A percentile compares a stretch with the other conserved stretches of the same genome.
These are phyloP conservation scores for Epichloe bromicola DNA, from an alignment of 2,329 filamentous ascomycete species.

Conservation along the genomic window DNA sequence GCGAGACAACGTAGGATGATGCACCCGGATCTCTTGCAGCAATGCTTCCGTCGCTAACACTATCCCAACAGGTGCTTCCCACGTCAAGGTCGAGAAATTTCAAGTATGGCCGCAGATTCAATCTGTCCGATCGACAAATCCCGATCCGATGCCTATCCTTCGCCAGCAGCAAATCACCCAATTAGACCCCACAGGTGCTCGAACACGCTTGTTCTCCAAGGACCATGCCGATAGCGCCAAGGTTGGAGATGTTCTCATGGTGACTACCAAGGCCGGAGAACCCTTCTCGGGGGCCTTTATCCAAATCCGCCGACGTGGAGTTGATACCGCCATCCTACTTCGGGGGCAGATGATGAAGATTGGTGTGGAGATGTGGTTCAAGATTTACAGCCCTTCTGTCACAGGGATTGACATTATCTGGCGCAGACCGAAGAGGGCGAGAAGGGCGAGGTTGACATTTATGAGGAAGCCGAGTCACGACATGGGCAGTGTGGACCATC, in stretches of 20 bases:
- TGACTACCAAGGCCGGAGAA: conserved; percentile 68
- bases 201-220: conserved; percentile 67
- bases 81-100: conserved; percentile 27
- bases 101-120: conserved; percentile 42
- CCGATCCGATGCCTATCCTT: conserved; percentile 56
- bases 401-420: conserved; percentile 89
- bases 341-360: conserved; percentile 76
- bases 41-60: conserved; percentile 7
- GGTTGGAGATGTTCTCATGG: conserved; percentile 81
- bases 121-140: conserved; percentile 40
- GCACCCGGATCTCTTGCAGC: neutral
- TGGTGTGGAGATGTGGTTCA: conserved; percentile 95
- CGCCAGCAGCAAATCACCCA: conserved; percentile 54
- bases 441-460: conserved; percentile 79
- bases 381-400: conserved; percentile 83
- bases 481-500: conserved; percentile 69
- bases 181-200: conserved; percentile 76
- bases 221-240: conserved; percentile 66
- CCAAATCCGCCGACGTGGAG: conserved; percentile 73
- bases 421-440: conserved; percentile 68
- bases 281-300: conserved; percentile 78
- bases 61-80: conserved; percentile 18
- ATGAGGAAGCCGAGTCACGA: conserved; percentile 83
- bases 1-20: conserved; percentile 23
- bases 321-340: conserved; percentile 79